phyloP scores from a whole-genome alignment of 1,284 basidiomycete species.

The Microbotryomycetes sp. region DNA sequence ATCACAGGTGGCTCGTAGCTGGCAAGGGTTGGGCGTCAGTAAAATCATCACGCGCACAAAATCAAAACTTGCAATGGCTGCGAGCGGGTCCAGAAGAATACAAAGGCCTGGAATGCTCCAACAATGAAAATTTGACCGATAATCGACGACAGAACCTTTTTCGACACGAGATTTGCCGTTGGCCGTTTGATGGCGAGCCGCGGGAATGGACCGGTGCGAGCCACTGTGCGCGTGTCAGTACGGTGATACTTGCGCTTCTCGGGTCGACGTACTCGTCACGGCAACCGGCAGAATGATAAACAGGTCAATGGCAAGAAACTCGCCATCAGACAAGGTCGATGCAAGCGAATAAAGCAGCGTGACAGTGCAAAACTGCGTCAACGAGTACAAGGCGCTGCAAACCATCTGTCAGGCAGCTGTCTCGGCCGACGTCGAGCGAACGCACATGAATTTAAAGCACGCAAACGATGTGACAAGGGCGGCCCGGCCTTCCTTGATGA shows the following conservation, averaged over 20 bases:
- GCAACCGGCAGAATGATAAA: slow-evolving; percentile 97
- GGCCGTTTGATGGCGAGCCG: slow-evolving; percentile 83
- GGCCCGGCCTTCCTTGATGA: slow-evolving; percentile 84
- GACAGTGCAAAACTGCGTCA: slow-evolving; percentile 75
- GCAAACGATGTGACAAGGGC: slow-evolving; percentile 96
- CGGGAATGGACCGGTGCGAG: slow-evolving; percentile 81
- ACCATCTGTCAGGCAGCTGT: neutral
- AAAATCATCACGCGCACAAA: neutral
- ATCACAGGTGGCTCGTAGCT: slow-evolving; percentile 54
- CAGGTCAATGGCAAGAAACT: slow-evolving; percentile 97
- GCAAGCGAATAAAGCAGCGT: slow-evolving; percentile 94
- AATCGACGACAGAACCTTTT: slow-evolving; percentile 89
- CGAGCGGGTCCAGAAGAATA: slow-evolving; percentile 76
- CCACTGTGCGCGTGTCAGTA: slow-evolving; percentile 58
- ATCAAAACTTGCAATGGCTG: slow-evolving; percentile 63
- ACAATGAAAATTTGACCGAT: slow-evolving; percentile 89
- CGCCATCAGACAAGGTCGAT: slow-evolving; percentile 69
- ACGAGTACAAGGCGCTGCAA: slow-evolving; percentile 73
- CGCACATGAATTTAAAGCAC: slow-evolving; percentile 98
- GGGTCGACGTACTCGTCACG: slow-evolving; percentile 70
- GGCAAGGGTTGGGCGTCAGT: neutral
- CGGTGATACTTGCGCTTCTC: neutral
- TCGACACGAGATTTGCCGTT: slow-evolving; percentile 91
- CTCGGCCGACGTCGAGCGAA: slow-evolving; percentile 14
- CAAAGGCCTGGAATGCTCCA: slow-evolving; percentile 72